Evolutionary conservation across 164 flowering plant species (phyloP), one percentile per base, ranked within the genome.

Genomic region (Protea cynaroides): DNA sequence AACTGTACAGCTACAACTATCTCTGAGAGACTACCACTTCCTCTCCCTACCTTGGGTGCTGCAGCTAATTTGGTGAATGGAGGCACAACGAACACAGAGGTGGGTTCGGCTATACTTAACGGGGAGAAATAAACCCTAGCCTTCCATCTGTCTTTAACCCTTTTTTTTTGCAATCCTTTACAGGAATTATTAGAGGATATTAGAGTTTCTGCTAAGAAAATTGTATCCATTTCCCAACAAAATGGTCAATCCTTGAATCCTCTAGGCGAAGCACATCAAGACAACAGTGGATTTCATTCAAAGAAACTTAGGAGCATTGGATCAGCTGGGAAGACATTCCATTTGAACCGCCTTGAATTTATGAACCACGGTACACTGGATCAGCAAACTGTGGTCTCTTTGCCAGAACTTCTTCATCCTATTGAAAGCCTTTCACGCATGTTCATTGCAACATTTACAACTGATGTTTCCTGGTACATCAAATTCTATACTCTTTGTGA

Each of bases 381-480:
- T 53, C 67, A 63, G 56, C 72, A 69, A 43, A 44, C 63, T 62
- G 78, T 63, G 52, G 79, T 92, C 40, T 83, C 92, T 59, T 76
- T 92, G 75, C 88, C 82, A 38, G 95, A 89, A 65, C 89, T 92
- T 67, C 71, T 92, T 60, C 53, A 83, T 79, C 98, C 98, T 29
- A 76, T 92, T 54, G 81, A 83, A 72, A 83, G 78, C 75, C 79
- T 92, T 63, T 62, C 69, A 1, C 75, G 74, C 54, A 73, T 92
- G 58, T 92, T 92, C 59, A 77, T 87, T 69, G 91, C 96, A 50
- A 92, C 98, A 47, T 92, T 92, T 71, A 92, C 98, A 1, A 74
- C 85, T 64, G 95, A 92, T 63, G 71, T 88, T 56, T 67, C 56
- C 66, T 92, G 96, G 98, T 89, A 80, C 21, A n/a, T 64, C 51